phyloP scores from a whole-genome alignment of 352 stramenopile genomes.

The Pythium guiyangense region DNA sequence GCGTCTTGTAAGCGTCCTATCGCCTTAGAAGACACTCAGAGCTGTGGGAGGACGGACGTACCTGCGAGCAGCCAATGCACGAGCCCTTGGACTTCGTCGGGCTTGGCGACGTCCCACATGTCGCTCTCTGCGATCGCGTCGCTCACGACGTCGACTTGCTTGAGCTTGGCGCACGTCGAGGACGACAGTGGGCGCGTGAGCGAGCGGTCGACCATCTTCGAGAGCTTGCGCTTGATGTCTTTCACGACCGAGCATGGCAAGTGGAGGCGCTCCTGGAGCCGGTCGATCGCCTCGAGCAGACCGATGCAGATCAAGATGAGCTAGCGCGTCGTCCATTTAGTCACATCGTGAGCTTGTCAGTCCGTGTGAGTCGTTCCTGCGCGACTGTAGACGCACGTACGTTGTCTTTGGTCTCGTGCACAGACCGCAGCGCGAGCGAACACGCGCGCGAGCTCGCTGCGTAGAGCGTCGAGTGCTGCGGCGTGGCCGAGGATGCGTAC shows the following conservation, averaged over 20 bases:
- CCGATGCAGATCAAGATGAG: constrained; percentile 77
- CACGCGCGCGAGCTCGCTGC: constrained; percentile 38
- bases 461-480: constrained; percentile 20
- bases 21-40: not conserved
- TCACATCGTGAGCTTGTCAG: not conserved
- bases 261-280: constrained; percentile 64
- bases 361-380: not conserved
- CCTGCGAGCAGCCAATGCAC: constrained; percentile 62
- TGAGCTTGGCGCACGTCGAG: constrained; percentile 16
- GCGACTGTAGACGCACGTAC: constrained; percentile 20
- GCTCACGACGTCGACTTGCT: constrained; percentile 27
- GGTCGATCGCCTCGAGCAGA: constrained; percentile 69
- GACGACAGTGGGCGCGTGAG: constrained; percentile 24
- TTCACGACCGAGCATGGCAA: constrained; percentile 67
- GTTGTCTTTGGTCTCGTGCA: constrained; percentile 71
- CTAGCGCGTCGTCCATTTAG: constrained; percentile 15
- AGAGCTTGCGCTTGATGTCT: constrained; percentile 61
- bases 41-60: constrained; percentile 5
- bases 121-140: constrained; percentile 50
- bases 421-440: constrained; percentile 54
- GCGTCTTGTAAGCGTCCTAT: too few species aligned
- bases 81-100: constrained; percentile 60
- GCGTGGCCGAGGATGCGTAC: constrained; percentile 12
- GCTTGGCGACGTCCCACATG: constrained; percentile 44
- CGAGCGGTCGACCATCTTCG: constrained; percentile 61